Evolutionary conservation across 2,329 filamentous ascomycete genomes (phyloP).

Genomic region (Nothophoma quercina): DNA sequence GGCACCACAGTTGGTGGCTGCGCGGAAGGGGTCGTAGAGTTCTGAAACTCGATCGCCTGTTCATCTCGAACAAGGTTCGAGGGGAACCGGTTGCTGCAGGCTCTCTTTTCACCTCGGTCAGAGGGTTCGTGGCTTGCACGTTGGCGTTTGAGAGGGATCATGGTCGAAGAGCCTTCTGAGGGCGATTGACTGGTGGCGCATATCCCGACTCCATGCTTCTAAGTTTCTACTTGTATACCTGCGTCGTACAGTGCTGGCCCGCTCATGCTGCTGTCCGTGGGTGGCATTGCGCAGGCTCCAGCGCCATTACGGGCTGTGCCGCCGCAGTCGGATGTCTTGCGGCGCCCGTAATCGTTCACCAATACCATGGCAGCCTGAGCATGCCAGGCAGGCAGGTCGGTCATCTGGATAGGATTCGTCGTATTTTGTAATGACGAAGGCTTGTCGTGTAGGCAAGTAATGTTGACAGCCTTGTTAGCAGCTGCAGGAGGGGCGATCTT

Average conservation of each 20-base stretch:
- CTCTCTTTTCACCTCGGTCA: constrained; percentile 7
- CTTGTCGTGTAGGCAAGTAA: neutral
- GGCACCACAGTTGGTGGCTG: constrained; percentile 3
- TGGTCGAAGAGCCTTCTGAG: neutral
- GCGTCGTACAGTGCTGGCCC: constrained; percentile 3
- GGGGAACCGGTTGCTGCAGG: constrained; percentile 2
- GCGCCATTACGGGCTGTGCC: constrained; percentile 1
- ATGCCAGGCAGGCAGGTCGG: neutral
- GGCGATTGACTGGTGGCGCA: neutral
- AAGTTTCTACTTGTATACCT: constrained; percentile 17
- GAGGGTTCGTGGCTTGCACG: neutral
- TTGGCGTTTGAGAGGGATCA: constrained; percentile 11
- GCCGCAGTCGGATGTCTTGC: constrained; percentile 3
- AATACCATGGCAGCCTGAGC: constrained; percentile 2
- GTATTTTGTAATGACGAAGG: neutral
- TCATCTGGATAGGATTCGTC: neutral
- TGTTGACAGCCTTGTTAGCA: neutral
- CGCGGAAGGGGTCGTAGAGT: neutral
- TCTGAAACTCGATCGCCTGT: neutral
- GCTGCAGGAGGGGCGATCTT: constrained; percentile 5
- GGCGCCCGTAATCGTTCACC: neutral
- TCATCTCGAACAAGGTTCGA: neutral
- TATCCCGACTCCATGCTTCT: neutral
- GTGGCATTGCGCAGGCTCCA: constrained; percentile 12
- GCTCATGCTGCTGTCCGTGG: constrained; percentile 3